Evolutionary conservation across 257 asterid genomes (phyloP).

Genomic region (Solanum phureja): DNA sequence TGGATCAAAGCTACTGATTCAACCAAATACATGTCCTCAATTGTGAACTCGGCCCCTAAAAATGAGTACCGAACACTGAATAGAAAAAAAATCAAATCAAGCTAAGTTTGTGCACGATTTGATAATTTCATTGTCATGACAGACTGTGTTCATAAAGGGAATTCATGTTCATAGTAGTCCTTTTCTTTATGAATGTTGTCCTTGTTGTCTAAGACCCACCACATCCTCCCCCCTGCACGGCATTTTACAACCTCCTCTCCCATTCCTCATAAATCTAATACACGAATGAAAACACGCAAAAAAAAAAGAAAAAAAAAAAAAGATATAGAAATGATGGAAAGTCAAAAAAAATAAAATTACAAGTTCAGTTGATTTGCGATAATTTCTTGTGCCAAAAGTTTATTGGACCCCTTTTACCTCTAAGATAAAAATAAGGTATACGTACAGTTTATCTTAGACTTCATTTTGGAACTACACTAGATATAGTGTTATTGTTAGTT

Average conservation of each 20-base stretch:
- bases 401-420: background rate
- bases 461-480: background rate
- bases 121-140: background rate
- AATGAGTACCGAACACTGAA: background rate
- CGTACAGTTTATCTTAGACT: fast-evolving
- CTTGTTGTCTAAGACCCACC: background rate
- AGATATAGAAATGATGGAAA: background rate
- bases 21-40: background rate
- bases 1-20: background rate
- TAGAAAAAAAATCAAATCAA: background rate
- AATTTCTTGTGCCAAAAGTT: background rate
- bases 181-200: background rate
- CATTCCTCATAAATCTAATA: background rate
- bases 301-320: background rate
- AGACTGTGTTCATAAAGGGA: background rate
- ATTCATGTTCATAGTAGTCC: background rate
- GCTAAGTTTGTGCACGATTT: background rate
- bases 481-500: background rate
- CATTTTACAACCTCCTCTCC: background rate
- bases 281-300: background rate
- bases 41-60: fast-evolving
- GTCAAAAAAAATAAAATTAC: background rate
- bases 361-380: background rate
- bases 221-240: background rate
- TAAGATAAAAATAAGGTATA: background rate